phyloP scores from a whole-genome alignment of 2,329 filamentous ascomycete species.

The Aspergillus pseudonomiae region DNA sequence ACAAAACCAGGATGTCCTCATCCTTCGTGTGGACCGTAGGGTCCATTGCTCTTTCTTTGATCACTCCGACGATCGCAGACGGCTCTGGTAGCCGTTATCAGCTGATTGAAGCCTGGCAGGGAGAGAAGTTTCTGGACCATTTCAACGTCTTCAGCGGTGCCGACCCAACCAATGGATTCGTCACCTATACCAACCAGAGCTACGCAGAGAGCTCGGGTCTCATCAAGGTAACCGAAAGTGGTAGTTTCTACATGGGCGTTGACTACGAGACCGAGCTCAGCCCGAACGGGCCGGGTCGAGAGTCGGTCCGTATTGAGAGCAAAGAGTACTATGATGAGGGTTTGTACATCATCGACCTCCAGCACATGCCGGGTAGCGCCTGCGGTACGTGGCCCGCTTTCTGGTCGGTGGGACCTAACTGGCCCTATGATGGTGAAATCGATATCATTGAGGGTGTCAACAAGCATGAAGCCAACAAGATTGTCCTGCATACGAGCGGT shows the following conservation, averaged over 20 bases:
- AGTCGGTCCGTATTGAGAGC: constrained; percentile 49
- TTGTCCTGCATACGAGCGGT: constrained; percentile 53
- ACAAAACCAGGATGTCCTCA: constrained; percentile 28
- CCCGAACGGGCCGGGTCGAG: constrained; percentile 43
- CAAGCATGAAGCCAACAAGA: constrained; percentile 44
- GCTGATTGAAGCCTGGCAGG: constrained; percentile 48
- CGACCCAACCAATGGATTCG: constrained; percentile 55
- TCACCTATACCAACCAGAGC: constrained; percentile 51
- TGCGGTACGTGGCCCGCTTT: constrained; percentile 58
- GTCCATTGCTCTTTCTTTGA: constrained; percentile 34
- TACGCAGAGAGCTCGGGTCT: constrained; percentile 42
- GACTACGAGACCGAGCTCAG: constrained; percentile 43
- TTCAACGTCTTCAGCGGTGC: constrained; percentile 53
- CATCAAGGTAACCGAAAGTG: constrained; percentile 36
- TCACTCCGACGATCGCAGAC: constrained; percentile 22
- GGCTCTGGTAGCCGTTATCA: constrained; percentile 34
- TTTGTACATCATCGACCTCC: constrained; percentile 52
- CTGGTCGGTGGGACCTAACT: constrained; percentile 47
- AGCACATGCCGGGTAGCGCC: constrained; percentile 50
- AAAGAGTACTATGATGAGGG: constrained; percentile 50
- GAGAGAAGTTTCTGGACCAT: constrained; percentile 51
- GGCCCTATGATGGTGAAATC: constrained; percentile 51
- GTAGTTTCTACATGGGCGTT: constrained; percentile 49
- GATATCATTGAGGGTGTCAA: constrained; percentile 59
- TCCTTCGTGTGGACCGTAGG: constrained; percentile 34